phyloP scores from a whole-genome alignment of 2,329 filamentous ascomycete genomes.

The Epichloe brachyelytri region DNA sequence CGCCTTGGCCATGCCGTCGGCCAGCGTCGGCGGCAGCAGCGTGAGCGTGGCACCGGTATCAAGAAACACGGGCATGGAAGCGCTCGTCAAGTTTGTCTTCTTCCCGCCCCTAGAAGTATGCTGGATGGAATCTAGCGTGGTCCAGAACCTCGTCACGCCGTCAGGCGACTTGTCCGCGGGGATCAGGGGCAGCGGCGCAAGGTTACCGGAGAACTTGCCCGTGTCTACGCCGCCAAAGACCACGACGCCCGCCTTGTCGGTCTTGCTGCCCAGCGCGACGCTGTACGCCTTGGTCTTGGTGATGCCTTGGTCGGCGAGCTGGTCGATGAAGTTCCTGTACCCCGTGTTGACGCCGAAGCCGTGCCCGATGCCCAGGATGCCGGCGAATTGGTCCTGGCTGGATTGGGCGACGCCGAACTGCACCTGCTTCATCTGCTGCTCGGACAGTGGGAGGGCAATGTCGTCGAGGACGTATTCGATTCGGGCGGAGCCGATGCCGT shows the following conservation, averaged over 20 bases:
- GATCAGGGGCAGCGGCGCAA: conserved; percentile 50
- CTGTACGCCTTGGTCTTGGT: conserved; percentile 52
- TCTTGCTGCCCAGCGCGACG: conserved; percentile 50
- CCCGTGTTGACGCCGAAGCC: conserved; percentile 31
- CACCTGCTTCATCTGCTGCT: conserved; percentile 27
- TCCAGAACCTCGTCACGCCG: conserved; percentile 38
- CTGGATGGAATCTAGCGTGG: conserved; percentile 31
- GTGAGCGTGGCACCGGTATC: conserved; percentile 60
- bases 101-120: conserved; percentile 24
- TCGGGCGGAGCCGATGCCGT: conserved; percentile 38
- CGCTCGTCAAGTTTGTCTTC: conserved; percentile 19
- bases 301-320: conserved; percentile 34
- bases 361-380: conserved; percentile 67
- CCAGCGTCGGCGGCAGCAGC: conserved; percentile 47
- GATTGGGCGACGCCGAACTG: conserved; percentile 53
- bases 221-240: conserved; percentile 57
- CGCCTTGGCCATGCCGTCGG: conserved; percentile 33
- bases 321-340: conserved; percentile 40
- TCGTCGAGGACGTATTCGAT: conserved; percentile 36
- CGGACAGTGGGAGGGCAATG: conserved; percentile 28
- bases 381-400: conserved; percentile 34
- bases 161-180: conserved; percentile 42
- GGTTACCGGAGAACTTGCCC: conserved; percentile 46
- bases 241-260: conserved; percentile 47
- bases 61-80: conserved; percentile 45